Conservation (phyloP, 345 rosid species). For the Populus deltoides region DNA sequence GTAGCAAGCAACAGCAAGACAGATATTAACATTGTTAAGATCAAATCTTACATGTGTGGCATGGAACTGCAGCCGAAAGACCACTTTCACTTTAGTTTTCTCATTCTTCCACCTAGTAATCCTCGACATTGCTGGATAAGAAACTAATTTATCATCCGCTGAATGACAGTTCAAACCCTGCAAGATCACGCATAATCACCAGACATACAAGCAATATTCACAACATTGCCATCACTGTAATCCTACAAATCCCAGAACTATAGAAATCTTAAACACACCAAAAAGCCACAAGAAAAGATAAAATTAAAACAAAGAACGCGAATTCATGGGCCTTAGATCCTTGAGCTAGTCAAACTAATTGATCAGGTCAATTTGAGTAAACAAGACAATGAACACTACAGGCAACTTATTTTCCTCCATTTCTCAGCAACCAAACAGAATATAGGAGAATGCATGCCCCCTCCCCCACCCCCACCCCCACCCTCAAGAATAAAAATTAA, state of each 20-base stretch:
- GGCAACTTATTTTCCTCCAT: not conserved
- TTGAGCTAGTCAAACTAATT: slow-evolving; percentile 4
- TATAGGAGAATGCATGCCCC: not conserved
- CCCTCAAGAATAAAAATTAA: not conserved
- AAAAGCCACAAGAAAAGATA: not conserved
- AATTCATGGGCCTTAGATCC: not conserved
- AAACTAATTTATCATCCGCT: slow-evolving; percentile 39
- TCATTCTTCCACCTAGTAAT: slow-evolving; percentile 79
- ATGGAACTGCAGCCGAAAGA: slow-evolving; percentile 90
- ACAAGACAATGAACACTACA: slow-evolving; percentile 26
- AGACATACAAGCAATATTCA: not conserved
- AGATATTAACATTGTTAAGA: not conserved
- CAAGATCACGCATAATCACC: slow-evolving; percentile 7
- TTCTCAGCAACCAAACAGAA: slow-evolving; percentile 19
- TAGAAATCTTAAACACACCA: not conserved
- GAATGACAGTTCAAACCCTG: slow-evolving; percentile 19
- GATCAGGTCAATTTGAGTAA: slow-evolving; percentile 13
- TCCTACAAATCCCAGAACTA: not conserved
- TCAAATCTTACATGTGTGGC: slow-evolving; percentile 83
- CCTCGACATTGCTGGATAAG: slow-evolving; percentile 65
- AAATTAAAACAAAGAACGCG: not conserved
- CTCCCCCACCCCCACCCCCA: not conserved
- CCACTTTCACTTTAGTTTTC: slow-evolving; percentile 93
- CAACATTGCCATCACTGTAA: not conserved
- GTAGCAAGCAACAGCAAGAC: not conserved